These are phyloP conservation scores for Xylaria sp. DNA, from an alignment of 2,329 filamentous ascomycete species.

Conservation along the genomic window DNA sequence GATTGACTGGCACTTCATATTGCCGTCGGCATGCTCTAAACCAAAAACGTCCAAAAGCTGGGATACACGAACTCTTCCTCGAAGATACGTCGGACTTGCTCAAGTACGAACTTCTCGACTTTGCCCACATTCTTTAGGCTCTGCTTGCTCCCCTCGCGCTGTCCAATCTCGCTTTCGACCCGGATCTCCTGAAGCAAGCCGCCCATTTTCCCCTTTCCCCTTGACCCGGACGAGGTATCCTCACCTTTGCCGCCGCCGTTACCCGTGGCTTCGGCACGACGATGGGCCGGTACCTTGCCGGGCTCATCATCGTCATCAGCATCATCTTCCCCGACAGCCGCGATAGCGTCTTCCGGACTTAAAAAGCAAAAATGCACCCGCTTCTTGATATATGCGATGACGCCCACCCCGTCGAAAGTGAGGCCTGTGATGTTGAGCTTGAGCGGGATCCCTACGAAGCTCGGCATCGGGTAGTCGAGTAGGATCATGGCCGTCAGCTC, in stretches of 20 bases:
- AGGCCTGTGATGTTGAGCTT: constrained; percentile 95
- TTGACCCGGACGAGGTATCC: constrained; percentile 51
- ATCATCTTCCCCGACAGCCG: constrained; percentile 68
- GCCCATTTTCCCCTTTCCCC: constrained; percentile 58
- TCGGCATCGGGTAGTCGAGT: constrained; percentile 97
- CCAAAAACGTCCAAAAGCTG: constrained; percentile 97
- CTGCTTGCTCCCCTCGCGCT: constrained; percentile 90
- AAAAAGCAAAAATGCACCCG: constrained; percentile 94
- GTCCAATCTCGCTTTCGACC: constrained; percentile 97
- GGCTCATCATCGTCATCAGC: constrained; percentile 43
- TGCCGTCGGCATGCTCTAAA: constrained; percentile 58
- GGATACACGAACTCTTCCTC: constrained; percentile 99
- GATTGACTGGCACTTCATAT: background rate
- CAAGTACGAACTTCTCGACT: constrained; percentile 95
- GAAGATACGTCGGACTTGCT: constrained; percentile 96
- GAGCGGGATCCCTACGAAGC: constrained; percentile 94
- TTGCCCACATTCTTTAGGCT: constrained; percentile 98
- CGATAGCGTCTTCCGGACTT: constrained; percentile 87
- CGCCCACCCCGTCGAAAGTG: constrained; percentile 93
- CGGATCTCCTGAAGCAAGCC: constrained; percentile 90
- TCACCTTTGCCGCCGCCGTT: constrained; percentile 36
- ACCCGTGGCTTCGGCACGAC: constrained; percentile 30
- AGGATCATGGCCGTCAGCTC: constrained; percentile 94
- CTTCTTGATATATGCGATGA: constrained; percentile 89
- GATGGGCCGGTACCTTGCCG: constrained; percentile 31